Percentiles rank a stretch among this genome's conserved stretches.
Conservation (phyloP, 23 red algal species). For the Gracilariopsis chorda region DNA sequence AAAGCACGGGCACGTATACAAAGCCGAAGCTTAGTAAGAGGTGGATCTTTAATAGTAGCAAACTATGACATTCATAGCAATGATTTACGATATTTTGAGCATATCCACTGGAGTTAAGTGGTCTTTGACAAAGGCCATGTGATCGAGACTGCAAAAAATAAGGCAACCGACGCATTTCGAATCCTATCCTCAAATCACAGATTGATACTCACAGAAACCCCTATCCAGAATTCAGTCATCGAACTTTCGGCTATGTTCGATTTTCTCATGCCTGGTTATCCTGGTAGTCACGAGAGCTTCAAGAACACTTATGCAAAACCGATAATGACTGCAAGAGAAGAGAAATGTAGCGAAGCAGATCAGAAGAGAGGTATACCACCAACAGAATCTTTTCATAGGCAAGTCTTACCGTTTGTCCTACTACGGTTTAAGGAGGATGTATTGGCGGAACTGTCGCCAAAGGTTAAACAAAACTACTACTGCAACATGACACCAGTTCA, state of each 20-base stretch:
- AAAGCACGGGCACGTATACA: conserved; percentile 14
- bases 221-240: conserved; percentile 88
- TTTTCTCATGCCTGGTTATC: conserved; percentile 91
- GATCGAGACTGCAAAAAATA: conserved; percentile 84
- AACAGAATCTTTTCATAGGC: conserved; percentile 79
- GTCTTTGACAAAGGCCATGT: conserved; percentile 92
- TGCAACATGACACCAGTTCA: conserved; percentile 77
- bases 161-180: conserved; percentile 66
- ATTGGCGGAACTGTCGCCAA: conserved; percentile 82
- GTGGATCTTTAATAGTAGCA: conserved; percentile 49
- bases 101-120: conserved; percentile 69
- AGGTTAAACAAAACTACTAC: conserved; percentile 90
- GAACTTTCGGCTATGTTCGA: conserved; percentile 95
- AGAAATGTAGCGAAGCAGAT: conserved; percentile 55
- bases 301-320: conserved; percentile 76
- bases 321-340: conserved; percentile 61
- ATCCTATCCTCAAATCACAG: conserved; percentile 57
- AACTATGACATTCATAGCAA: conserved; percentile 77
- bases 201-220: conserved; percentile 83
- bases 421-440: conserved; percentile 90
- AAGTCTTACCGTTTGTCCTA: conserved; percentile 94
- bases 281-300: conserved; percentile 71
- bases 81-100: conserved; percentile 54
- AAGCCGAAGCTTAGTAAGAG: background rate
- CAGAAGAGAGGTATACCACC: conserved; percentile 59